Percentiles rank a stretch among this genome's conserved stretches.
phyloP scores from a whole-genome alignment of 176 grass and related monocot genomes.

The Microstegium vimineum region DNA sequence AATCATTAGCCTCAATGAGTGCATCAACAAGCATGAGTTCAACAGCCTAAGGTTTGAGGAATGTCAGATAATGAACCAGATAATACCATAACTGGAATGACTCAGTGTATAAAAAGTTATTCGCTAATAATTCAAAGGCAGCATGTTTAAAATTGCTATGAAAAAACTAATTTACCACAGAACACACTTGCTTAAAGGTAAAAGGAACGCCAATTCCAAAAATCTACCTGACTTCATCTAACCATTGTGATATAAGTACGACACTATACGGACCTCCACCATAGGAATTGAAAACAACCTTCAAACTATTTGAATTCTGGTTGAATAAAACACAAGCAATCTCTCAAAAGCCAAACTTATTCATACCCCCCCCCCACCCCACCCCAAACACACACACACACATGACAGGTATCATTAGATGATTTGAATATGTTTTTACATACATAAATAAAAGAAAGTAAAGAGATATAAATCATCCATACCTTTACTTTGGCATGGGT shows the following conservation, averaged over 20 bases:
- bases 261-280: no score
- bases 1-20: constrained; percentile 67
- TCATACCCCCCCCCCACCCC: neutral
- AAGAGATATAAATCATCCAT: neutral
- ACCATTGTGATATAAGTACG: no score
- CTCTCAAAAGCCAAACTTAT: neutral
- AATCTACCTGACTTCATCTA: no score
- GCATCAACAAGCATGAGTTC: constrained; percentile 94
- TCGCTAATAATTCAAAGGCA: neutral
- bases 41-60: constrained; percentile 51
- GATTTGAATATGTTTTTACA: neutral
- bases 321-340: neutral
- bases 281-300: no score
- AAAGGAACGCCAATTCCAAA: neutral
- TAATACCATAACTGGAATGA: neutral
- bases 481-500: constrained; percentile 99
- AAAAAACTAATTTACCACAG: neutral
- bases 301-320: no score
- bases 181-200: neutral
- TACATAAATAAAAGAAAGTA: neutral
- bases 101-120: neutral
- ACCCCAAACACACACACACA: no score
- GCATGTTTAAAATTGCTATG: neutral
- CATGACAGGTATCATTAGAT: no score
- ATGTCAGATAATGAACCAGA: constrained; percentile 29